These are phyloP conservation scores for Bolboschoenoplectus hybrid DNA, from an alignment of 202 grass and related monocot species.

Conservation along the genomic window DNA sequence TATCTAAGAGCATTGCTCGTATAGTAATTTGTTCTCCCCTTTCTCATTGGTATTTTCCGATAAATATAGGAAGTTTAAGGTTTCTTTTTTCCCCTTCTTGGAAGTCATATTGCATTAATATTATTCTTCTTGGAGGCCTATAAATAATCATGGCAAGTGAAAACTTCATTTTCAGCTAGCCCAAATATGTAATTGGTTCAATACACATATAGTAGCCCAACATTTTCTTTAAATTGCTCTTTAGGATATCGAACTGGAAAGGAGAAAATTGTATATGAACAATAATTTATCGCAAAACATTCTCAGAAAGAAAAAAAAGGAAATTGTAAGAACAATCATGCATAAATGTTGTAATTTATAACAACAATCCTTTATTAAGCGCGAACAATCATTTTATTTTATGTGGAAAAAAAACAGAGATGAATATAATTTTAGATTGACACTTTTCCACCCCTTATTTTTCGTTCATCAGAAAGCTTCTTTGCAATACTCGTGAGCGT, in stretches of 20 bases:
- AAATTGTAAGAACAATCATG: background rate
- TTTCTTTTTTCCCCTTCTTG: too few relatives aligned
- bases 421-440: background rate
- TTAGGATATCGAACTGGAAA: background rate
- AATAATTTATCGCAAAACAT: background rate
- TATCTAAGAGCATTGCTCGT: too few relatives aligned
- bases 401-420: background rate
- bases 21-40: too few relatives aligned
- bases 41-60: too few relatives aligned
- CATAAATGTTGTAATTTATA: background rate
- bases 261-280: background rate
- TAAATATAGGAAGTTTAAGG: too few relatives aligned
- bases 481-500: constrained; percentile 52
- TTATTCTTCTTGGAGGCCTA: too few relatives aligned
- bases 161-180: background rate
- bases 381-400: background rate
- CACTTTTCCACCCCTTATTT: background rate
- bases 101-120: too few relatives aligned
- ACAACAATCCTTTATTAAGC: background rate
- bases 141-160: too few relatives aligned
- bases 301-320: background rate
- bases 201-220: constrained; percentile 6
- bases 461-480: constrained; percentile 49
- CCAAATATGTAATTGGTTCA: background rate
- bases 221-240: constrained; percentile 7